Percentiles rank a stretch among this genome's conserved stretches.
phyloP scores from a whole-genome alignment of 805 yeast genomes.

The Ogataea pignaliae region DNA sequence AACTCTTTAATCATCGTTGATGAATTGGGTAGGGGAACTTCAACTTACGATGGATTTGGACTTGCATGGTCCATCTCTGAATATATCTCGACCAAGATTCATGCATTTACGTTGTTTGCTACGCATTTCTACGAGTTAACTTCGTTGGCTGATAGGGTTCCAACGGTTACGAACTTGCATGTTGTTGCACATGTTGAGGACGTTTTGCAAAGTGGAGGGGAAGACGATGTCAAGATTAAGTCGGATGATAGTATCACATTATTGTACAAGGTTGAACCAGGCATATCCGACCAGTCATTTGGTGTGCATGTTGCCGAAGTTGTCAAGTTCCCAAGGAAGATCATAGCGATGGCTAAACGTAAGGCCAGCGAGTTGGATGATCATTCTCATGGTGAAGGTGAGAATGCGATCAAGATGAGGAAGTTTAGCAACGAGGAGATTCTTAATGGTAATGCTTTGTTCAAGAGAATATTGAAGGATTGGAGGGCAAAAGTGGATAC shows the following conservation, averaged over 20 bases:
- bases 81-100: conserved; percentile 63
- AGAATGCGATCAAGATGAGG: conserved; percentile 39
- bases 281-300: conserved; percentile 93
- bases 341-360: conserved; percentile 91
- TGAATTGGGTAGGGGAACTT: conserved; percentile 93
- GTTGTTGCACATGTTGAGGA: conserved; percentile 88
- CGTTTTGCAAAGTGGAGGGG: conserved; percentile 21
- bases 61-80: conserved; percentile 96
- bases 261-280: conserved; percentile 90
- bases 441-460: conserved; percentile 46
- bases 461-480: conserved; percentile 44
- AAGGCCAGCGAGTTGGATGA: conserved; percentile 86
- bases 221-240: conserved; percentile 26
- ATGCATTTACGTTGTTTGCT: conserved; percentile 85
- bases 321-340: conserved; percentile 87
- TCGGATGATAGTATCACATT: conserved; percentile 69
- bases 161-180: conserved; percentile 75
- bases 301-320: conserved; percentile 98
- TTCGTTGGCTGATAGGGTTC: conserved; percentile 57
- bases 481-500: conserved; percentile 49
- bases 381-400: conserved; percentile 35
- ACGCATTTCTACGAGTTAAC: conserved; percentile 98
- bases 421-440: conserved; percentile 52
- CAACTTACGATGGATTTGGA: conserved; percentile 96
- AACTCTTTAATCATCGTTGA: conserved; percentile 86